Conservation (phyloP, 1,139 yeast genomes). For the Tardiomyces digboiensis region DNA sequence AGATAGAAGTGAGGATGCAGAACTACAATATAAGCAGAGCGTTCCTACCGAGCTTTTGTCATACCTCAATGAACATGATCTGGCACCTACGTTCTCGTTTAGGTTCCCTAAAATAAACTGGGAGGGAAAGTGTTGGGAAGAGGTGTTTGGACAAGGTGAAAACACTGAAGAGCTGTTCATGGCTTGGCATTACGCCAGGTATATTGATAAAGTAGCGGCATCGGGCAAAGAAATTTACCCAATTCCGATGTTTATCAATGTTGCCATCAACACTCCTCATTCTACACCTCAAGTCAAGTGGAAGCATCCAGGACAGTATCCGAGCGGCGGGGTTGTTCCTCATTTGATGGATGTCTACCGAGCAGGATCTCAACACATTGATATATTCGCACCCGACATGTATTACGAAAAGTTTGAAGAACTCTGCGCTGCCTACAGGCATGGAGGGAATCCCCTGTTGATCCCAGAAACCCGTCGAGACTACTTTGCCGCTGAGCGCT, state of each 20-base stretch:
- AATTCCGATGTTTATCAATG: constrained; percentile 7
- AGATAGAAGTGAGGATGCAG: constrained; percentile 3
- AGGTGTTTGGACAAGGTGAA: constrained; percentile 7
- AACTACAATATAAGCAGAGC: not conserved
- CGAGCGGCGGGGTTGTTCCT: constrained; percentile 8
- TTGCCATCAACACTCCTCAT: constrained; percentile 3
- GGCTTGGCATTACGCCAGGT: constrained; percentile 9
- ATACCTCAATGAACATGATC: constrained; percentile 1
- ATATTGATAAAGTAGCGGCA: constrained; percentile 7
- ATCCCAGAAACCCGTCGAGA: constrained; percentile 8
- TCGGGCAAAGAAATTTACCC: constrained; percentile 4
- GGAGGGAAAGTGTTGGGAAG: constrained; percentile 5
- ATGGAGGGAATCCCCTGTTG: constrained; percentile 4
- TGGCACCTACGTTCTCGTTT: not conserved
- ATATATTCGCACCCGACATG: constrained; percentile 6
- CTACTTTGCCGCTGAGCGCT: constrained; percentile 5
- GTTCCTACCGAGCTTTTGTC: not conserved
- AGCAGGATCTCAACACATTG: constrained; percentile 3
- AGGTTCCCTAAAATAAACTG: not conserved
- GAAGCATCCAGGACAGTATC: constrained; percentile 7
- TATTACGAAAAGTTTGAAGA: constrained; percentile 6
- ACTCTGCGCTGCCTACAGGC: constrained; percentile 5
- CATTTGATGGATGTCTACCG: constrained; percentile 7
- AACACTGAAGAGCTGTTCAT: constrained; percentile 8
- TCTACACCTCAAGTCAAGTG: not conserved